Evolutionary conservation across 495 filamentous ascomycete genomes (phyloP).

Genomic region (Acidomyces sp.): DNA sequence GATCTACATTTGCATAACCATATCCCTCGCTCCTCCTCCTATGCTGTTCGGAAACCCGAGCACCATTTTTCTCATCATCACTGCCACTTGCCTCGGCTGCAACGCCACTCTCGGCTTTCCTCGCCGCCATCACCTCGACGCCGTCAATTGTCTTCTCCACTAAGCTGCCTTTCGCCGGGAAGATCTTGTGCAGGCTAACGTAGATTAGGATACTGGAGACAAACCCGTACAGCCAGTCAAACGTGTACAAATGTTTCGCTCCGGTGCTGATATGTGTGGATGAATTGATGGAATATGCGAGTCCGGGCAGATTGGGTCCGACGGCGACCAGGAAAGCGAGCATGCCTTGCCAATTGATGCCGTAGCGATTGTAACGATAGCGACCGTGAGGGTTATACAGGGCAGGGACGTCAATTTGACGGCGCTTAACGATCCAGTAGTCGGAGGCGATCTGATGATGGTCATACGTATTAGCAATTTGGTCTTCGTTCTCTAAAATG

Average conservation of each 20-base stretch:
- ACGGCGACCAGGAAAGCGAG: slow-evolving; percentile 51
- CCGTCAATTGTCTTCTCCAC: slow-evolving; percentile 22
- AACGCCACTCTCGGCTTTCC: slow-evolving; percentile 2
- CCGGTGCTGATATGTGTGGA: slow-evolving; percentile 34
- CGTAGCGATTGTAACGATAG: slow-evolving; percentile 40
- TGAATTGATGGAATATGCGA: slow-evolving; percentile 39
- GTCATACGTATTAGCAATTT: too few species aligned
- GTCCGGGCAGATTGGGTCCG: slow-evolving; percentile 46
- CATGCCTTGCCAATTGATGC: slow-evolving; percentile 54
- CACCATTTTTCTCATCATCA: slow-evolving; percentile 3
- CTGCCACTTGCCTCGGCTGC: background rate
- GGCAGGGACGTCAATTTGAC: slow-evolving; percentile 45
- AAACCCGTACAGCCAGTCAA: slow-evolving; percentile 46
- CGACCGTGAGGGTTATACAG: slow-evolving; percentile 43
- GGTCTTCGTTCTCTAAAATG: too few species aligned
- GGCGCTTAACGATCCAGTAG: slow-evolving; percentile 53
- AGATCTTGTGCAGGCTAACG: slow-evolving; percentile 29
- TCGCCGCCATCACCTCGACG: background rate
- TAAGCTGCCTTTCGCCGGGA: slow-evolving; percentile 30
- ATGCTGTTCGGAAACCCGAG: background rate
- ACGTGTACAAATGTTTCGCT: slow-evolving; percentile 18
- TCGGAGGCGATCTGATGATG: slow-evolving; percentile 55
- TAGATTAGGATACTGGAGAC: slow-evolving; percentile 36
- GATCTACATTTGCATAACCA: slow-evolving; percentile 8
- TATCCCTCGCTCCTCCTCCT: slow-evolving; percentile 1